Conservation (phyloP, 805 yeast genomes). For the Torulaspora maleeae region DNA sequence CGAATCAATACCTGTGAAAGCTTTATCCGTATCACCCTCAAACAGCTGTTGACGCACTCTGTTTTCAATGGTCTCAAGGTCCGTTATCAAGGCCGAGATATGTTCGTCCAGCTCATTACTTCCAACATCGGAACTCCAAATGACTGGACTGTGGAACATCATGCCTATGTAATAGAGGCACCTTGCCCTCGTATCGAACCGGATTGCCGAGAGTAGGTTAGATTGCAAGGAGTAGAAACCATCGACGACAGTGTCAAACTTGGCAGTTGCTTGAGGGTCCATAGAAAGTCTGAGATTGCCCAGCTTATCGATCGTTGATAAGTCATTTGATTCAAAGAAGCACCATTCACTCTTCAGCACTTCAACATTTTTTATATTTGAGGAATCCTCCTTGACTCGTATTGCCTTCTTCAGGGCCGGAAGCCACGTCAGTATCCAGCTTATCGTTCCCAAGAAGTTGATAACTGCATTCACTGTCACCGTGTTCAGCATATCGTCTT, state of each 20-base stretch:
- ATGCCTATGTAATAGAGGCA: conserved; percentile 28
- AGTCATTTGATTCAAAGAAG: conserved; percentile 37
- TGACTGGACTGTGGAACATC: conserved; percentile 22
- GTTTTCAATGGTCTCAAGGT: conserved; percentile 28
- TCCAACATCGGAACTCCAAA: conserved; percentile 33
- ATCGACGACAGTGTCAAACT: conserved; percentile 20
- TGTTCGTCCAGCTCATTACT: conserved; percentile 31
- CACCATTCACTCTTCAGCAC: conserved; percentile 38
- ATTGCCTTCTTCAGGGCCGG: conserved; percentile 47
- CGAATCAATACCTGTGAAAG: conserved; percentile 29
- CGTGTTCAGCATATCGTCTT: conserved; percentile 52
- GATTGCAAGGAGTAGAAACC: conserved; percentile 20
- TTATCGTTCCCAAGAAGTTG: conserved; percentile 48
- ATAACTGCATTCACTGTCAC: conserved; percentile 49
- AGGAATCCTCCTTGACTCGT: conserved; percentile 5
- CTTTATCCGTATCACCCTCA: conserved; percentile 17
- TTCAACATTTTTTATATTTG: conserved; percentile 24
- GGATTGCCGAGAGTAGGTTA: conserved; percentile 22
- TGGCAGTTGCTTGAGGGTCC: conserved; percentile 15
- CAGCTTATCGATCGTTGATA: conserved; percentile 17
- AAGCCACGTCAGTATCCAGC: conserved; percentile 59
- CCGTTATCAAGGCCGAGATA: conserved; percentile 28
- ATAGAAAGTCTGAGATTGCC: conserved; percentile 21
- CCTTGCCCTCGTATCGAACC: conserved; percentile 32
- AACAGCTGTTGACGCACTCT: conserved; percentile 23